Conservation (phyloP, 225 moss, liverwort and hornwort species). For the Ulota crispa region DNA sequence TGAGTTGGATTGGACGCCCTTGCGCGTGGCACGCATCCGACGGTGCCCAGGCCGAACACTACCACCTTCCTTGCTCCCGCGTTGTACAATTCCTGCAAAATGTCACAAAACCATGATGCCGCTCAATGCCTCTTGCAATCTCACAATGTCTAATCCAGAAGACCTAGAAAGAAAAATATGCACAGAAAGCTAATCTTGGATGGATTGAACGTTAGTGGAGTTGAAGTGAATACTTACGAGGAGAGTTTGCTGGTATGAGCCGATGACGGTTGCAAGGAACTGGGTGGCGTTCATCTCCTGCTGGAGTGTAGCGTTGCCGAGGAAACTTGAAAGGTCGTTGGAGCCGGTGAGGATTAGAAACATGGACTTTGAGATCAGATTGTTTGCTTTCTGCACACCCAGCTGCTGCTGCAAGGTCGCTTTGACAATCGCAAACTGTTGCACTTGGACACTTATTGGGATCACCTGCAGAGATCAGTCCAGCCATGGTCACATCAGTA, state of each 20-base stretch:
- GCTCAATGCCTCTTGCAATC: background rate
- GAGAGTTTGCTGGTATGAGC: conserved; percentile 24
- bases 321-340: conserved; percentile 33
- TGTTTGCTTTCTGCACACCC: background rate
- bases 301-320: conserved; percentile 22
- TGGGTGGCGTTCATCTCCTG: conserved; percentile 23
- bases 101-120: background rate
- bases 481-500: background rate
- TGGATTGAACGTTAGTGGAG: background rate
- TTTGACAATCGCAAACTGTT: conserved; percentile 30
- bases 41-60: background rate
- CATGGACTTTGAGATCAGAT: conserved; percentile 31
- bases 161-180: too few species aligned
- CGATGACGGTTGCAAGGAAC: conserved; percentile 18
- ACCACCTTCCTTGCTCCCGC: conserved; percentile 44
- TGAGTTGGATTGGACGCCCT: conserved; percentile 25
- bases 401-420: conserved; percentile 28
- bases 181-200: too few species aligned
- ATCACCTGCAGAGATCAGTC: background rate
- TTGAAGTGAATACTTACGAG: conserved; percentile 21
- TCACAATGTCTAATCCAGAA: background rate
- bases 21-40: conserved; percentile 35
- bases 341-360: conserved; percentile 31
- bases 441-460: conserved; percentile 38
- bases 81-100: conserved; percentile 34